Percentiles rank a stretch among this genome's conserved stretches.
phyloP scores from a whole-genome alignment of 202 grass and related monocot species.

The Panicum virgatum region DNA sequence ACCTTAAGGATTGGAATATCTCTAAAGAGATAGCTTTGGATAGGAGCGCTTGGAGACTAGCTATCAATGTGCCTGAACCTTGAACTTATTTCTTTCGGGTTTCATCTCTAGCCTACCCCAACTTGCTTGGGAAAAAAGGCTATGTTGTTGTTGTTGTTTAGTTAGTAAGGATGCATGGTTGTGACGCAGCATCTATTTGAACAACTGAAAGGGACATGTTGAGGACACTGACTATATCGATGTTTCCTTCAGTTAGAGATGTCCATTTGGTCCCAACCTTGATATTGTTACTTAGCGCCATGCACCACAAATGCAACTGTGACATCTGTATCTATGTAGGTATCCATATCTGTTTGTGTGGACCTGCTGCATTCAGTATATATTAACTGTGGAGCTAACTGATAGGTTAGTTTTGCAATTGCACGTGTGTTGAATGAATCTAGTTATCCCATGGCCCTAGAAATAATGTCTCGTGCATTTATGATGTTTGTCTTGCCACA shows the following conservation, averaged over 20 bases:
- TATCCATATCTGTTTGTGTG: background rate
- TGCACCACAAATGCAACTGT: background rate
- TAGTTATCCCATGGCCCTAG: background rate
- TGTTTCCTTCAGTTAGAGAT: background rate
- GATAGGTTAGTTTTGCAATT: background rate
- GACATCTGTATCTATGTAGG: background rate
- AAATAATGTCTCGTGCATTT: background rate
- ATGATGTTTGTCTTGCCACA: background rate
- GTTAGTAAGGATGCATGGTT: background rate
- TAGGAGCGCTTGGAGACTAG: too few relatives aligned
- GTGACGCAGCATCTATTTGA: background rate
- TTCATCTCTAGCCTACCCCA: too few relatives aligned
- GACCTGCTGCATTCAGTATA: background rate
- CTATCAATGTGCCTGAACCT: too few relatives aligned
- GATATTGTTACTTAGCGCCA: background rate
- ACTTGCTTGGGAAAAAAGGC: too few relatives aligned
- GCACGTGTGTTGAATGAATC: background rate
- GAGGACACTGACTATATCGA: background rate
- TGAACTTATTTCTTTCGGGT: too few relatives aligned
- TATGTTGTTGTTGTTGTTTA: too few relatives aligned
- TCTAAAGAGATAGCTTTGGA: too few relatives aligned
- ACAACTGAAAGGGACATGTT: background rate
- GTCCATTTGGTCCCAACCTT: slow-evolving; percentile 10
- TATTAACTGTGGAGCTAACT: background rate
- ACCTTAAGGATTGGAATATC: too few relatives aligned